Conservation (phyloP, 169 alveolate species). For the Perkinsus olseni region DNA sequence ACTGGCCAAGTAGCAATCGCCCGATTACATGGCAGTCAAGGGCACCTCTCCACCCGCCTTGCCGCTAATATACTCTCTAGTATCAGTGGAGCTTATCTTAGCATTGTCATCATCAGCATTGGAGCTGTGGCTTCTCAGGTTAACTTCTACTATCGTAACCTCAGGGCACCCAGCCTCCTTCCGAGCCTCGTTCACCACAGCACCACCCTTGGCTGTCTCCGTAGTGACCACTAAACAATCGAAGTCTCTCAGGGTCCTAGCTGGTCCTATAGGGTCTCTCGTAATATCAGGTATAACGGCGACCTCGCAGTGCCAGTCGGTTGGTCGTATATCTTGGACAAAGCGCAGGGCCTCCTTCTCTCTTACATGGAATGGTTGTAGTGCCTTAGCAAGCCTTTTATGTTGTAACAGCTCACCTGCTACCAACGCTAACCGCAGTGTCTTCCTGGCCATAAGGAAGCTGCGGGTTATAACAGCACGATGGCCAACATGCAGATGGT, state of each 20-base stretch:
- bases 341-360: not conserved
- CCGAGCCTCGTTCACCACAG: not conserved
- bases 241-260: not conserved
- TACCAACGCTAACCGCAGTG: not conserved
- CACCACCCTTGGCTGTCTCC: not conserved
- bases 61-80: not conserved
- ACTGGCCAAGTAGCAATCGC: not conserved
- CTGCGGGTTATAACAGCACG: not conserved
- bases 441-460: not conserved
- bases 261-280: not conserved
- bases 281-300: not conserved
- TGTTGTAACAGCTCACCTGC: not conserved
- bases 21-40: not conserved
- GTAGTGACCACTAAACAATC: not conserved
- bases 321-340: not conserved
- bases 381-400: not conserved
- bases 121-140: not conserved
- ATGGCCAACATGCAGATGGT: not conserved
- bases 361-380: not conserved
- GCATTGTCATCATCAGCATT: not conserved
- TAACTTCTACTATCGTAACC: not conserved
- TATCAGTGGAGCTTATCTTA: not conserved
- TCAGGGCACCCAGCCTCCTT: not conserved
- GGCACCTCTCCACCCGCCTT: not conserved
- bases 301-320: not conserved